A percentile compares a stretch with the other conserved stretches of the same genome.
These are phyloP conservation scores for Hymenoscyphus salicellus DNA, from an alignment of 2,329 filamentous ascomycete species.

Conservation along the genomic window DNA sequence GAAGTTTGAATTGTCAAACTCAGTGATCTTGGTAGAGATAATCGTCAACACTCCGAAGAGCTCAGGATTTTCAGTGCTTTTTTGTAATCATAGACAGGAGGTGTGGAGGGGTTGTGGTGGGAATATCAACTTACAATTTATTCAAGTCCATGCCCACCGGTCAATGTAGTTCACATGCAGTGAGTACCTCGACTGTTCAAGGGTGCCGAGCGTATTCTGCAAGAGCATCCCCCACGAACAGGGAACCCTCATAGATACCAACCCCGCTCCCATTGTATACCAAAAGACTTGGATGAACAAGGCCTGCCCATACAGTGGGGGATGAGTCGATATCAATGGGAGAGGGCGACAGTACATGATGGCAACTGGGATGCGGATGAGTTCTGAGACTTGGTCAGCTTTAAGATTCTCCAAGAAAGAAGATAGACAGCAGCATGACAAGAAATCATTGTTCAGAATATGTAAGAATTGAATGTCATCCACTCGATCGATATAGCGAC, in stretches of 20 bases:
- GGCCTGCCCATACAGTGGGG: background rate
- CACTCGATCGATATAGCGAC: slow-evolving; percentile 72
- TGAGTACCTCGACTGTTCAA: too few species aligned
- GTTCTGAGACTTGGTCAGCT: slow-evolving; percentile 22
- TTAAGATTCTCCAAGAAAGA: background rate
- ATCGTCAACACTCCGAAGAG: slow-evolving; percentile 35
- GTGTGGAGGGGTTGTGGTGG: background rate
- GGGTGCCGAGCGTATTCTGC: too few species aligned
- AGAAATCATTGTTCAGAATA: slow-evolving; percentile 73
- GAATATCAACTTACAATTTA: background rate
- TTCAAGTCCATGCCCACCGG: too few species aligned
- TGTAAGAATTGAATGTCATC: slow-evolving; percentile 97
- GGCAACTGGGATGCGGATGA: slow-evolving; percentile 12
- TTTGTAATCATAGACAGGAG: slow-evolving; percentile 36
- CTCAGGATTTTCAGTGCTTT: slow-evolving; percentile 41
- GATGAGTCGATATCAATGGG: background rate
- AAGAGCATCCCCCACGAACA: too few species aligned
- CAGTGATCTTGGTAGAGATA: slow-evolving; percentile 40
- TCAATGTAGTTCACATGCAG: too few species aligned
- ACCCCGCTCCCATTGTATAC: too few species aligned
- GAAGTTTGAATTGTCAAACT: slow-evolving; percentile 17
- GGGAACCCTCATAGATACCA: too few species aligned
- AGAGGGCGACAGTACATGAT: background rate
- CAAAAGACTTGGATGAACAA: background rate
- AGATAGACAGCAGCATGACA: slow-evolving; percentile 1